These are phyloP conservation scores for Ogataea hybrid DNA, from an alignment of 1,139 yeast species.

Conservation along the genomic window DNA sequence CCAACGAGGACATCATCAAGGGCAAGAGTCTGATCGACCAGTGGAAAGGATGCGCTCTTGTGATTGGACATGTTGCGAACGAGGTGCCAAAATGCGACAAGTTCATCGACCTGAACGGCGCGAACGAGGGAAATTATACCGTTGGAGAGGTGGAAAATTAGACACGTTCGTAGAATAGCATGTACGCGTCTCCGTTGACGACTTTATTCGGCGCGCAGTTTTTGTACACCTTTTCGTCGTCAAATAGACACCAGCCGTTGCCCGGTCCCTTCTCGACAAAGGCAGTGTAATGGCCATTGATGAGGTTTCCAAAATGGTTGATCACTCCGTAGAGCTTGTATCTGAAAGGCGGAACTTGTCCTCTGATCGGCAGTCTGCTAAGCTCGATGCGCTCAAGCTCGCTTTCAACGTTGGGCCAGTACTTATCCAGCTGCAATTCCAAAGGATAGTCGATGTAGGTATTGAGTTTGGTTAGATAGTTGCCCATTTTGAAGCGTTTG, in stretches of 20 bases:
- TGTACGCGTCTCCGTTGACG: constrained; percentile 60
- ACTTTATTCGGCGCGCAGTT: constrained; percentile 46
- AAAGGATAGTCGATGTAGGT: constrained; percentile 61
- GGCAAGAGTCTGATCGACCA: constrained; percentile 66
- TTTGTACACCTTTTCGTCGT: constrained; percentile 57
- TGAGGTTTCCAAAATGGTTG: constrained; percentile 68
- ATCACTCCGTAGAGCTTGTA: constrained; percentile 62
- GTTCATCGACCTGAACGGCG: constrained; percentile 39
- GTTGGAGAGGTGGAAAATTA: constrained; percentile 24
- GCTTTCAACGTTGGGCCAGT: constrained; percentile 64
- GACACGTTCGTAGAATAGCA: constrained; percentile 62
- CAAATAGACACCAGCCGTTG: constrained; percentile 68
- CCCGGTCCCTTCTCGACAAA: constrained; percentile 50
- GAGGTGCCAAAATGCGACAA: constrained; percentile 61
- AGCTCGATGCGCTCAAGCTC: constrained; percentile 46
- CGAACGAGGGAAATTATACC: constrained; percentile 31
- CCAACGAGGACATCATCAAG: constrained; percentile 55
- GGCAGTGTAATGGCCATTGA: constrained; percentile 75
- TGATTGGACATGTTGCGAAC: constrained; percentile 72
- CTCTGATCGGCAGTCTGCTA: constrained; percentile 60
- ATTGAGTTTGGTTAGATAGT: constrained; percentile 48
- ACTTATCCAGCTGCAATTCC: constrained; percentile 65
- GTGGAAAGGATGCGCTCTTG: constrained; percentile 64
- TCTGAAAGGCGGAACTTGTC: constrained; percentile 71
- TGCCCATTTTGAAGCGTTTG: constrained; percentile 57